Conservation (phyloP, 164 flowering plant species). For the Annona cherimola region DNA sequence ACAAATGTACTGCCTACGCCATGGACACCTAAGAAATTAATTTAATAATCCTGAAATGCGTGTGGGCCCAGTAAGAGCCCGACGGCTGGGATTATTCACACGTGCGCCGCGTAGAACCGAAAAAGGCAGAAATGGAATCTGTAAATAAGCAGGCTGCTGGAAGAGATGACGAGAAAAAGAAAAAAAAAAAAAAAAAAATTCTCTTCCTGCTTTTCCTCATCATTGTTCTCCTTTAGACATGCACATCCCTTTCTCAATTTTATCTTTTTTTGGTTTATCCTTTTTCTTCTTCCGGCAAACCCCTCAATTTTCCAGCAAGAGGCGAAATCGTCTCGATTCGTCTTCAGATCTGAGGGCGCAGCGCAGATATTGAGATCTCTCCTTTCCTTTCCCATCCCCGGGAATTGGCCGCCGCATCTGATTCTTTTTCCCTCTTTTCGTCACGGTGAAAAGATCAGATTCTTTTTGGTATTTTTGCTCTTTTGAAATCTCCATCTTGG, state of each 20-base stretch:
- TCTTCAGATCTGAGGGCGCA: constrained; percentile 4
- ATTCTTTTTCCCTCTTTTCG: neutral
- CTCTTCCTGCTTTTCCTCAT: constrained; percentile 8
- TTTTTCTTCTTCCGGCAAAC: neutral
- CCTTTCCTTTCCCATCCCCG: neutral
- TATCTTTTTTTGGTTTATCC: neutral
- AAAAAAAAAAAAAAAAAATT: neutral
- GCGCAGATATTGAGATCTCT: neutral
- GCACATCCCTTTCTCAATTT: neutral
- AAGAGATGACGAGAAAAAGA: neutral
- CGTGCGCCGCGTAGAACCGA: neutral
- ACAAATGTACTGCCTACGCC: no score
- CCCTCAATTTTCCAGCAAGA: neutral
- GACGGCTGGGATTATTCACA: neutral
- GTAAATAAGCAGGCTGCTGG: no score
- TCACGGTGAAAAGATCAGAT: neutral
- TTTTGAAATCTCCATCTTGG: neutral
- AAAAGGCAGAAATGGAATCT: no score
- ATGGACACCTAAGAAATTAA: no score
- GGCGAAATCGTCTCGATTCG: constrained; percentile 1
- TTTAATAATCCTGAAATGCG: no score
- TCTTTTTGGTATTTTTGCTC: neutral
- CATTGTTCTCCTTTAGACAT: neutral
- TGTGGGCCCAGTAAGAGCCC: no score
- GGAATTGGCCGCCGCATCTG: neutral